Evolutionary conservation across 192 early-diverging fungal genomes (phyloP).

Genomic region (Podila epigama): DNA sequence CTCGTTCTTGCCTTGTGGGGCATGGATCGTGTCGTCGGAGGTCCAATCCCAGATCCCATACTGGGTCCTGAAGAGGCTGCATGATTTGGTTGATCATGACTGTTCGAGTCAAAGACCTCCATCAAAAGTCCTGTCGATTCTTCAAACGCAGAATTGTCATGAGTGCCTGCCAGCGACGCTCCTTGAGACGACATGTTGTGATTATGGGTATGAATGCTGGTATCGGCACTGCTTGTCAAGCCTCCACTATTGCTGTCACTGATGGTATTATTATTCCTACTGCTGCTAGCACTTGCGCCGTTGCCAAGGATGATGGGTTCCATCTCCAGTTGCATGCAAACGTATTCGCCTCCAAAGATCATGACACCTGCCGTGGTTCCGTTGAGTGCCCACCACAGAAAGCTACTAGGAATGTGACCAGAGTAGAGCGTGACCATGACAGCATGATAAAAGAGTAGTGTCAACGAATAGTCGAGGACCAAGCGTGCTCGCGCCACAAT

Average conservation of each 20-base stretch:
- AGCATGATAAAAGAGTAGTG: constrained; percentile 75
- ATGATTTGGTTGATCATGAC: neutral
- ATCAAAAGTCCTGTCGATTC: constrained; percentile 30
- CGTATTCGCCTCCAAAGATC: constrained; percentile 80
- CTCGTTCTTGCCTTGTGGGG: constrained; percentile 33
- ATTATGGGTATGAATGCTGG: neutral
- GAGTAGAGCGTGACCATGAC: constrained; percentile 64
- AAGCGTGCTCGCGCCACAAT: constrained; percentile 80
- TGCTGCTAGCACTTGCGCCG: neutral
- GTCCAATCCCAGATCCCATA: too few relatives aligned
- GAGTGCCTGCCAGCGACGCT: constrained; percentile 10
- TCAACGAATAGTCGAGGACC: constrained; percentile 80
- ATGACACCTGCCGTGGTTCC: constrained; percentile 60
- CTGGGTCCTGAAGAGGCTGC: neutral
- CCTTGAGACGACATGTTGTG: constrained; percentile 17
- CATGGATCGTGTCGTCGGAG: constrained; percentile 15
- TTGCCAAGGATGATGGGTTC: constrained; percentile 69
- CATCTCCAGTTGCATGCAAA: constrained; percentile 84
- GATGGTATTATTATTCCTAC: neutral
- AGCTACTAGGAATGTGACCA: constrained; percentile 63
- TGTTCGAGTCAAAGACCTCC: constrained; percentile 18
- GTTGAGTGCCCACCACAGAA: constrained; percentile 75
- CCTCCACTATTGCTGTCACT: neutral
- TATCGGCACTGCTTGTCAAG: neutral
- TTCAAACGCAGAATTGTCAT: constrained; percentile 11